Evolutionary conservation across 768 basidiomycete species (phyloP).

Genomic region (Tricholoma furcatifolium): DNA sequence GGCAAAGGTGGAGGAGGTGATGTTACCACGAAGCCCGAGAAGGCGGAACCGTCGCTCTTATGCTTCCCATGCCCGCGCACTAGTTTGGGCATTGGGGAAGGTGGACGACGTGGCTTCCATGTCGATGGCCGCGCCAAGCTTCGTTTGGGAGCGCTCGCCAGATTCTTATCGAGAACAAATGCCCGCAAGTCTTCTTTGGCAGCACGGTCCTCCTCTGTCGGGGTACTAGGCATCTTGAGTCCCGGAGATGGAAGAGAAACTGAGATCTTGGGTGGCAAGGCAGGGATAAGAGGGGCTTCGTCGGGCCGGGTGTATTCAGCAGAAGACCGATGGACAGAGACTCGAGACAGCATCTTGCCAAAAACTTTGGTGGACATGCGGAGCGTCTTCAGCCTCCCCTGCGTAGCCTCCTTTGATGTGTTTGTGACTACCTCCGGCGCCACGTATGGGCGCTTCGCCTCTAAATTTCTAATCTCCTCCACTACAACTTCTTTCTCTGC

Average conservation of each 20-base stretch:
- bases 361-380: slow-evolving; percentile 12
- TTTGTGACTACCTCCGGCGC: not conserved
- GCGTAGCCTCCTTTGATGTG: slow-evolving; percentile 1
- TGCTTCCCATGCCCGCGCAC: slow-evolving; percentile 7
- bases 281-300: slow-evolving; percentile 6
- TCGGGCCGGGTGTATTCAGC: not conserved
- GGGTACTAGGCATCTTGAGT: slow-evolving; percentile 1
- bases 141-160: not conserved
- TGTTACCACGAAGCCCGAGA: not conserved
- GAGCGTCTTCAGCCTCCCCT: slow-evolving; percentile 4
- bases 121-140: slow-evolving; percentile 4
- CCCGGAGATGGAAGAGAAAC: slow-evolving; percentile 14
- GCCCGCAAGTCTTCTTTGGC: not conserved
- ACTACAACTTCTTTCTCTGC: not conserved
- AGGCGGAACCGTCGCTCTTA: slow-evolving; percentile 3
- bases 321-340: slow-evolving; percentile 9
- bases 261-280: slow-evolving; percentile 11
- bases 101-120: slow-evolving; percentile 19
- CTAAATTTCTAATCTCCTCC: not conserved
- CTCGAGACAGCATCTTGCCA: slow-evolving; percentile 17
- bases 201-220: not conserved
- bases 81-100: slow-evolving; percentile 14
- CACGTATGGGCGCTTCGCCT: not conserved
- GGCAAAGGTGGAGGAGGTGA: slow-evolving; percentile 12
- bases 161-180: not conserved